These are phyloP conservation scores for Seiridium unicorne DNA, from an alignment of 2,329 filamentous ascomycete genomes.

Conservation along the genomic window DNA sequence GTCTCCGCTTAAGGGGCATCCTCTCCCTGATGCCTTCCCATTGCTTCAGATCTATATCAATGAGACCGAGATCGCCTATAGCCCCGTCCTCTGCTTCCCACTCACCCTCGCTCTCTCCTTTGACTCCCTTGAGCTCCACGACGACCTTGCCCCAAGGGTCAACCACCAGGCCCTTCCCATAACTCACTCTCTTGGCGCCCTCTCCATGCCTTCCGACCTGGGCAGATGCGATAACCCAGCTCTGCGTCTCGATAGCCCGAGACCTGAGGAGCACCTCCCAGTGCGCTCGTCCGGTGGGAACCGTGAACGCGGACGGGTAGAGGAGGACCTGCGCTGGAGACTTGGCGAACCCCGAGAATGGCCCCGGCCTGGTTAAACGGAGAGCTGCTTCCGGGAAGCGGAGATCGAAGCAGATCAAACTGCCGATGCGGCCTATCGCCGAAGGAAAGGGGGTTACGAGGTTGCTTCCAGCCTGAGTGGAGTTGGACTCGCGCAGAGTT, in stretches of 20 bases:
- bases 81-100: constrained; percentile 29
- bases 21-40: constrained; percentile 46
- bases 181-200: constrained; percentile 65
- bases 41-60: constrained; percentile 50
- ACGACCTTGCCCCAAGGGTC: constrained; percentile 83
- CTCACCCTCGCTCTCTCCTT: constrained; percentile 36
- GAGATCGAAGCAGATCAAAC: constrained; percentile 88
- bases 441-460: constrained; percentile 73
- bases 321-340: constrained; percentile 69
- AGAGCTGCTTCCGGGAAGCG: constrained; percentile 77
- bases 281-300: constrained; percentile 80
- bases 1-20: constrained; percentile 52
- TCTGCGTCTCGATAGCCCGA: constrained; percentile 84
- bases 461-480: constrained; percentile 64
- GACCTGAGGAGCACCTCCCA: constrained; percentile 80
- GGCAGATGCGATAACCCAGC: constrained; percentile 82
- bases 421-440: constrained; percentile 70
- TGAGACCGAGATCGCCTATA: constrained; percentile 50
- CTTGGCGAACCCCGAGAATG: constrained; percentile 8
- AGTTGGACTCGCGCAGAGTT: constrained; percentile 47
- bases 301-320: constrained; percentile 88
- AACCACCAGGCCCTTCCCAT: constrained; percentile 82
- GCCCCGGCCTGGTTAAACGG: constrained; percentile 51
- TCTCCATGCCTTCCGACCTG: constrained; percentile 61
- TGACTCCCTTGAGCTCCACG: constrained; percentile 58